Evolutionary conservation across 306 rosid species (phyloP).

Genomic region (Cajanus cajan): DNA sequence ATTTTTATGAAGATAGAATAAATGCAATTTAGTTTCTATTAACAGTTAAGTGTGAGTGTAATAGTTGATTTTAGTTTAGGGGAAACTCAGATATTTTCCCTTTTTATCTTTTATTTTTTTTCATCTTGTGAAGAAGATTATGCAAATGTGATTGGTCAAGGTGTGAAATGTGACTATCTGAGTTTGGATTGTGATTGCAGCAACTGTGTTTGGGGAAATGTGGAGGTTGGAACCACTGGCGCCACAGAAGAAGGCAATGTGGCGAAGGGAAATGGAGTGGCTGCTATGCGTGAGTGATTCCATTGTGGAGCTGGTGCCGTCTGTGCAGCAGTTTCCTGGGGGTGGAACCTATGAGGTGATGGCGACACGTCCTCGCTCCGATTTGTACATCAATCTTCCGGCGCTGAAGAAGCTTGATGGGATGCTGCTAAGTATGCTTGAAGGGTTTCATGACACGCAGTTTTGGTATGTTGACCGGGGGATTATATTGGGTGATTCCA

Average conservation of each 20-base stretch:
- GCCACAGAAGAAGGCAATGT: constrained; percentile 76
- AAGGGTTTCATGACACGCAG: constrained; percentile 73
- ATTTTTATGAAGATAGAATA: not conserved
- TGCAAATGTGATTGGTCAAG: not conserved
- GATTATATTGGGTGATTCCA: constrained; percentile 59
- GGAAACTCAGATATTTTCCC: too few relatives aligned
- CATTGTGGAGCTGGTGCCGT: constrained; percentile 86
- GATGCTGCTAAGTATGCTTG: constrained; percentile 79
- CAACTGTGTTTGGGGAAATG: constrained; percentile 86
- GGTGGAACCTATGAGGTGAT: constrained; percentile 91
- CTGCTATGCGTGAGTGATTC: constrained; percentile 82
- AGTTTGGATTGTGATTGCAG: constrained; percentile 43
- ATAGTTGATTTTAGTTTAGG: not conserved
- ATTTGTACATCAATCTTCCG: constrained; percentile 80
- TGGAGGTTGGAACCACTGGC: constrained; percentile 94
- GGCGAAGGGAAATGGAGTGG: constrained; percentile 95
- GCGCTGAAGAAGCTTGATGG: constrained; percentile 88
- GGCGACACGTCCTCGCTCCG: constrained; percentile 76
- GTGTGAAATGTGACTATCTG: not conserved
- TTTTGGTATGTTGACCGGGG: constrained; percentile 82
- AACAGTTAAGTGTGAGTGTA: not conserved
- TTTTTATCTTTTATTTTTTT: too few relatives aligned
- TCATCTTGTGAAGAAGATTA: not conserved
- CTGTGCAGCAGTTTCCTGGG: constrained; percentile 84
- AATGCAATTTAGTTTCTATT: not conserved